Percentiles rank a stretch among this genome's conserved stretches.
Evolutionary conservation across 177 flowering plant genomes (phyloP).

Genomic region (Vitis hybrid): DNA sequence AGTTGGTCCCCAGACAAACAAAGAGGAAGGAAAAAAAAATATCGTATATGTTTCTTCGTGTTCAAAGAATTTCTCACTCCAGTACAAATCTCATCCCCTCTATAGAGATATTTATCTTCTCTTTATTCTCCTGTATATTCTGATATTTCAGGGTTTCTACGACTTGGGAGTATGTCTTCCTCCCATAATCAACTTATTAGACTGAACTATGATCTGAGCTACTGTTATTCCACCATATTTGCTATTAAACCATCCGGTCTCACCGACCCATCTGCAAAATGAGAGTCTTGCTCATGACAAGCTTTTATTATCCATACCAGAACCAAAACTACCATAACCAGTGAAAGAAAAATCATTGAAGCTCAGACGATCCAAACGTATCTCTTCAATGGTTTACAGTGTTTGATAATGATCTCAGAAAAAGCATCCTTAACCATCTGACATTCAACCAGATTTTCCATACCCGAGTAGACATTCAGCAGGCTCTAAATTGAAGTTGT

Average conservation of each 20-base stretch:
- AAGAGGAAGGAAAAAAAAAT: neutral
- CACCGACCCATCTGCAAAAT: constrained; percentile 43
- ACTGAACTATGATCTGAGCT: constrained; percentile 10
- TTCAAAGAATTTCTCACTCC: neutral
- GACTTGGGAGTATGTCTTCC: neutral
- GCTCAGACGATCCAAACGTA: constrained; percentile 55
- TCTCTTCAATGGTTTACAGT: constrained; percentile 73
- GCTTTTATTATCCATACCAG: constrained; percentile 44
- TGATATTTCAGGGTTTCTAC: neutral
- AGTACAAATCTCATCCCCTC: neutral
- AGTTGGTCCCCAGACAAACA: neutral
- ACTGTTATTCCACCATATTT: constrained; percentile 16
- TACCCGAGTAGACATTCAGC: constrained; percentile 59
- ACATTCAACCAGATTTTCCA: constrained; percentile 73
- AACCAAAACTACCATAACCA: constrained; percentile 53
- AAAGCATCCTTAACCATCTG: constrained; percentile 63
- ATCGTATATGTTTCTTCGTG: neutral
- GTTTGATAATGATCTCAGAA: constrained; percentile 47
- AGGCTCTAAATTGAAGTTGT: constrained; percentile 61
- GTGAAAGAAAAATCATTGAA: constrained; percentile 40
- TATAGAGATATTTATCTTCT: neutral
- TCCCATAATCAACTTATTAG: neutral
- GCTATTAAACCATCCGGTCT: constrained; percentile 35
- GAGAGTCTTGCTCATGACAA: constrained; percentile 31
- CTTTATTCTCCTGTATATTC: neutral